Base-by-base conservation (phyloP, 2,329 filamentous ascomycete species). In the Chaetomium olivaceum region DNA sequence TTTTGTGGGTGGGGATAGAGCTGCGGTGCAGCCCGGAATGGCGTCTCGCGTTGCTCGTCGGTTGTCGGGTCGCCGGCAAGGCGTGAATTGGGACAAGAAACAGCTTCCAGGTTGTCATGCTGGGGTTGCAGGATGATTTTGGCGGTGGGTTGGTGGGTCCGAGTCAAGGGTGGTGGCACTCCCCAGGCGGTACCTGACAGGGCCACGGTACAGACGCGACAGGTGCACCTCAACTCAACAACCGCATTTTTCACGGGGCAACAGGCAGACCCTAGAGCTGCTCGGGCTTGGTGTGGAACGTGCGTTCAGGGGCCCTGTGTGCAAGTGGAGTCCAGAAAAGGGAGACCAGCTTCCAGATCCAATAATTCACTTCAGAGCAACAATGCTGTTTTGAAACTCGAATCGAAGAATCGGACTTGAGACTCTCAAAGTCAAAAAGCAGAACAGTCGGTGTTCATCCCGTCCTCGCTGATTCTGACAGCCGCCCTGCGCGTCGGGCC, bases 161-260 rank as follows among this genome's bases (percentile, higher is more conserved):
- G 57, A 57, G 61, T 66, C 66, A 27, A 23, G 29, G 36, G 21
- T 27, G 21, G 46, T 61, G 63, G 64, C 64, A 59, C 29, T 60
- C 57, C 57, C 56, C 60, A 48, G 27, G 43, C 43, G 63, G 61
- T 27, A 65, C 58, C 58, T 61, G 39, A 19, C 27, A 6, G 27
- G 27, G 27, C 27, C 27, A 59, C 57, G 43, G 46, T 23, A 63
- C n/a, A n/a, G n/a, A n/a, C 67, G 64, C 62, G 63, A 67, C 65
- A 67, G 64, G 60, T 58, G 63, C 27, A 29, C 27, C 27, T 29
- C 63, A 58, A 31, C 27, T 46, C 50, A 58, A 62, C 50, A 61
- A 59, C 36, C 61, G 31, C 61, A 65, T 60, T 70, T 70, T 69
- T 64, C 68, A 69, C 70, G 66, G 68, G 70, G 70, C 70, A 72